phyloP scores from a whole-genome alignment of 2,329 filamentous ascomycete species.

The Paecilomyces formosus region DNA sequence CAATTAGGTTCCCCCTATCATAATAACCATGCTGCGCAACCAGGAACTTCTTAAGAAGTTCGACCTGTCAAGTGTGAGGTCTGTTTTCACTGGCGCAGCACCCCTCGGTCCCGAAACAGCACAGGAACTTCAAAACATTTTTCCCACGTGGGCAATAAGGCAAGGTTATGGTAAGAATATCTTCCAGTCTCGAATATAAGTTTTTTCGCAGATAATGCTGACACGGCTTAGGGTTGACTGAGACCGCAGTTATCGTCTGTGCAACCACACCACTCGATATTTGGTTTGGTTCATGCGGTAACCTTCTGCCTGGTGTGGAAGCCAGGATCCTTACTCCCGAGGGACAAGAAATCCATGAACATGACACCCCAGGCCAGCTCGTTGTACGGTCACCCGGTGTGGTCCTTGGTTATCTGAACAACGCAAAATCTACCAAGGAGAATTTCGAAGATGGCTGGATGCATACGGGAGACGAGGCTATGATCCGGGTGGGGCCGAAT shows the following conservation, averaged over 20 bases:
- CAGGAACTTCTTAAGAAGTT: constrained; percentile 55
- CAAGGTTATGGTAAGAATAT: constrained; percentile 60
- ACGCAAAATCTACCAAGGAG: constrained; percentile 72
- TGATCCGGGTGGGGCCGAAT: constrained; percentile 55
- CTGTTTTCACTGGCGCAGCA: constrained; percentile 68
- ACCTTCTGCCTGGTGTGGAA: constrained; percentile 56
- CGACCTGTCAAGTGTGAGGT: constrained; percentile 60
- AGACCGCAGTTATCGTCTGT: constrained; percentile 64
- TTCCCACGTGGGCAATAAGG: constrained; percentile 57
- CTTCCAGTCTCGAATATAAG: not conserved
- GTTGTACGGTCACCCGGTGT: constrained; percentile 70
- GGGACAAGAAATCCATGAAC: constrained; percentile 61
- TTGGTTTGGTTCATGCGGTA: constrained; percentile 64
- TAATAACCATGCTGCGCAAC: constrained; percentile 67
- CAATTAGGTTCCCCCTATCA: constrained; percentile 65
- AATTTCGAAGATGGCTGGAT: constrained; percentile 75
- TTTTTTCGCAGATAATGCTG: constrained; percentile 2
- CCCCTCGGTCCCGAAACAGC: constrained; percentile 68
- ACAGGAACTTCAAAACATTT: constrained; percentile 53
- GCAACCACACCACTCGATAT: constrained; percentile 54
- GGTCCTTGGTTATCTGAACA: constrained; percentile 78
- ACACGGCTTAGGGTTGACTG: constrained; percentile 57
- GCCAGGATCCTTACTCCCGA: constrained; percentile 62
- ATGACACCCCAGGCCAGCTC: constrained; percentile 73
- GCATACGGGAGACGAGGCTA: constrained; percentile 76